Percentiles rank a stretch among this genome's conserved stretches.
Conservation (phyloP, 2,329 filamentous ascomycete genomes). For the Neonectria sp. region DNA sequence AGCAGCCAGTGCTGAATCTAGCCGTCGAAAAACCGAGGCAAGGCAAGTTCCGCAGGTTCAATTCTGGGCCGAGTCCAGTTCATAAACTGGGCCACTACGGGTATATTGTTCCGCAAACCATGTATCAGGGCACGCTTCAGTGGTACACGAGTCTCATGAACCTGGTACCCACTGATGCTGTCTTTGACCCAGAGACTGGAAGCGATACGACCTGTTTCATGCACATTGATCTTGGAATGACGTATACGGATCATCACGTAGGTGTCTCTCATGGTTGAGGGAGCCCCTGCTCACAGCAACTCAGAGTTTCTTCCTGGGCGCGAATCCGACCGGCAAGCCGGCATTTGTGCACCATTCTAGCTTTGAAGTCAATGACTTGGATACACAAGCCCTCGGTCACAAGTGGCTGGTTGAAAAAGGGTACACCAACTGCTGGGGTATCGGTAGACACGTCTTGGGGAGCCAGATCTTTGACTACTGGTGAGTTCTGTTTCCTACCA, state of each 20-base stretch:
- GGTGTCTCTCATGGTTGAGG: neutral
- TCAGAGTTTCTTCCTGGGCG: slow-evolving; percentile 1
- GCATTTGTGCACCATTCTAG: slow-evolving; percentile 17
- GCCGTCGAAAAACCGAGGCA: neutral
- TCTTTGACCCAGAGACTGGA: neutral
- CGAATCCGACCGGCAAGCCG: neutral
- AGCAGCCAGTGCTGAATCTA: neutral
- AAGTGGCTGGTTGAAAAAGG: slow-evolving; percentile 11
- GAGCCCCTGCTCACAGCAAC: neutral
- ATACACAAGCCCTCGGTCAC: slow-evolving; percentile 20
- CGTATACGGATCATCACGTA: neutral
- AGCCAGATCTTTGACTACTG: no score
- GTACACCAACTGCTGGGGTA: slow-evolving; percentile 17
- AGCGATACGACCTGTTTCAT: neutral
- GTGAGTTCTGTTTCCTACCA: neutral
- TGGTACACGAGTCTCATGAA: slow-evolving; percentile 1
- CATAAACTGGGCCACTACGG: neutral
- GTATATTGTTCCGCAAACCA: neutral
- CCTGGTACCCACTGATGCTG: neutral
- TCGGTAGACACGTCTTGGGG: slow-evolving; percentile 6
- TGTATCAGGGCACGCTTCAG: neutral
- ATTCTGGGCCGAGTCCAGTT: neutral
- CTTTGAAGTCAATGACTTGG: slow-evolving; percentile 23
- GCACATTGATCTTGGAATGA: neutral
- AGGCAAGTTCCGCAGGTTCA: neutral